phyloP scores from a whole-genome alignment of 2,329 filamentous ascomycete species.

The Epichloe sibirici region DNA sequence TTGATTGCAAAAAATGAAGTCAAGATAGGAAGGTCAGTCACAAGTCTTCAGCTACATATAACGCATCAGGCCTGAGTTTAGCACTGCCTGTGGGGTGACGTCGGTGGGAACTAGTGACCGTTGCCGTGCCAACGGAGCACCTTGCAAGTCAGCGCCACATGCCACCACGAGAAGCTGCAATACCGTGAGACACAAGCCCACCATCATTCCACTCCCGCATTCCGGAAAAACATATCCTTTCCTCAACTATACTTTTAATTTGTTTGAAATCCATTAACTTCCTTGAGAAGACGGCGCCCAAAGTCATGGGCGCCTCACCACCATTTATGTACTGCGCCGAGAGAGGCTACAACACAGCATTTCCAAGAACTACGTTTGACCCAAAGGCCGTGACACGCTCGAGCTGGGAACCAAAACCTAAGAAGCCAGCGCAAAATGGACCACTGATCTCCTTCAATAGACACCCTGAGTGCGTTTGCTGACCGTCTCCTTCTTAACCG shows the following conservation, averaged over 20 bases:
- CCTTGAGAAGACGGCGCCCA: background rate
- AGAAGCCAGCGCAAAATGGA: conserved; percentile 55
- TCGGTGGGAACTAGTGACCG: background rate
- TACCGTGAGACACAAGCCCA: conserved; percentile 2
- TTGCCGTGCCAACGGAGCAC: conserved; percentile 16
- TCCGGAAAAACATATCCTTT: background rate
- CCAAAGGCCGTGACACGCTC: conserved; percentile 76
- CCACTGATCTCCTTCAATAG: conserved; percentile 72
- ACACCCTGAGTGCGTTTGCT: conserved; percentile 63
- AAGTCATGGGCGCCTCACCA: conserved; percentile 20
- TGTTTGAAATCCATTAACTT: background rate
- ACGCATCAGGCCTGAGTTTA: no score
- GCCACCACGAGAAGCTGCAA: background rate
- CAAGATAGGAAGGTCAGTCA: background rate
- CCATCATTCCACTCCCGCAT: background rate
- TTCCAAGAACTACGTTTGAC: conserved; percentile 55
- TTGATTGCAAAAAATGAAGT: background rate
- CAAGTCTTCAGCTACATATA: background rate
- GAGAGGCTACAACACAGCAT: conserved; percentile 38
- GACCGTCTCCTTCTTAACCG: background rate
- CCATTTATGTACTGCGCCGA: conserved; percentile 62
- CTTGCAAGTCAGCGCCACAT: background rate
- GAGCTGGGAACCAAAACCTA: conserved; percentile 54
- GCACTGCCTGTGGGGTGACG: no score
- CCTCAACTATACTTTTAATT: background rate